Percentiles rank a stretch among this genome's conserved stretches.
phyloP scores from a whole-genome alignment of 768 basidiomycete species.

The Gautieria morchelliformis region DNA sequence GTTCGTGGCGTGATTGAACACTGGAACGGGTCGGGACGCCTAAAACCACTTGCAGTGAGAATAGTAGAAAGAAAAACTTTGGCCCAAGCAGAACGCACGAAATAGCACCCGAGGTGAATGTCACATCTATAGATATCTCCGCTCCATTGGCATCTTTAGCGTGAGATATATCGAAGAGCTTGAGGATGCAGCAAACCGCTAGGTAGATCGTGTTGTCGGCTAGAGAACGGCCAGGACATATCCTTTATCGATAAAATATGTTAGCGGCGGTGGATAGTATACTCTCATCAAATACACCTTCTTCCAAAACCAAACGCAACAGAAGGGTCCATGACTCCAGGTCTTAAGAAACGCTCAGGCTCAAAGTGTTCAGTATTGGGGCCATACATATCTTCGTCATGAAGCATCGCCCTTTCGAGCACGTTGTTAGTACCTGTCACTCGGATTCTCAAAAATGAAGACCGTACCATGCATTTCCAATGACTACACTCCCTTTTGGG shows the following conservation, averaged over 20 bases:
- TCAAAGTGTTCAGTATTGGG: conserved; percentile 5
- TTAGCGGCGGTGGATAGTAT: not conserved
- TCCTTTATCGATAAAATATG: conserved; percentile 17
- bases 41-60: not conserved
- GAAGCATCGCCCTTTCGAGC: conserved; percentile 6
- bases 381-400: conserved; percentile 9
- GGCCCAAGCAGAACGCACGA: conserved; percentile 5
- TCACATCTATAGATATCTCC: conserved; percentile 26
- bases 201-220: conserved; percentile 40
- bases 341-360: conserved; percentile 6
- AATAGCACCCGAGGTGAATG: conserved; percentile 23
- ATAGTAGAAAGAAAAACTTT: not conserved
- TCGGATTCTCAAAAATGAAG: not conserved
- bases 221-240: conserved; percentile 47
- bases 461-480: conserved; percentile 2
- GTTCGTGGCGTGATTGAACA: conserved; percentile 9
- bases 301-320: conserved; percentile 4
- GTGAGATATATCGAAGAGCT: conserved; percentile 37
- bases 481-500: conserved; percentile 1
- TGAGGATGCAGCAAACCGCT: conserved; percentile 33
- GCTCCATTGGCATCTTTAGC: conserved; percentile 31
- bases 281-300: not conserved
- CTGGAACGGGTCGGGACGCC: conserved; percentile 7
- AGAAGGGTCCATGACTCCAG: not conserved
- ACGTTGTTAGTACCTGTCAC: too few species aligned